These are phyloP conservation scores for Cercophora newfieldiana DNA, from an alignment of 495 filamentous ascomycete genomes.

Conservation along the genomic window DNA sequence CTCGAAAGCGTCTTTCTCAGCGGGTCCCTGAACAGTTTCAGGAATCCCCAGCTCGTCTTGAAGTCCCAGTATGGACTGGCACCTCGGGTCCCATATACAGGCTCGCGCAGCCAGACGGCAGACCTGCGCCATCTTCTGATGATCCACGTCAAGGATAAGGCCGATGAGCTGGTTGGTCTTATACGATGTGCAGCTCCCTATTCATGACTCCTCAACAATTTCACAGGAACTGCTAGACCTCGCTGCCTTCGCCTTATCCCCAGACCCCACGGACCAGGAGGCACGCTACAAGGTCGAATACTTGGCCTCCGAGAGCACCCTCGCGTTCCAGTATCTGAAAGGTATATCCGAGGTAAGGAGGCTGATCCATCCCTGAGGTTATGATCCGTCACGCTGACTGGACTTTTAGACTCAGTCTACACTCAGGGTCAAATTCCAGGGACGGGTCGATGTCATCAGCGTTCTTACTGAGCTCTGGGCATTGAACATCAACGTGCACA, in stretches of 20 bases:
- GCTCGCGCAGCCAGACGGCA: conserved; percentile 15
- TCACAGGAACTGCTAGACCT: conserved; percentile 27
- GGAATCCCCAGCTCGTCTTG: conserved; percentile 33
- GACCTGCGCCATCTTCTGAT: conserved; percentile 27
- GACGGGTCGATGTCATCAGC: conserved; percentile 17
- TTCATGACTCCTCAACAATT: background rate
- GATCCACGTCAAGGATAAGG: conserved; percentile 38
- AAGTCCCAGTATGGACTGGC: conserved; percentile 25
- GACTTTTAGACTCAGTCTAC: background rate
- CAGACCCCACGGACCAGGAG: background rate
- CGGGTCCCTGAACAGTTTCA: conserved; percentile 26
- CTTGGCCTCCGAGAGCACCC: conserved; percentile 6
- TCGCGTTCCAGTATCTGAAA: conserved; percentile 26
- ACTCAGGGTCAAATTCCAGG: conserved; percentile 22
- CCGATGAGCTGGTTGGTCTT: conserved; percentile 30
- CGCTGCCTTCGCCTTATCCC: conserved; percentile 15
- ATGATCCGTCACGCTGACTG: background rate
- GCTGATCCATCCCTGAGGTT: background rate
- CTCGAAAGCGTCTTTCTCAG: conserved; percentile 27
- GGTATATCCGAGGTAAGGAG: conserved; percentile 11
- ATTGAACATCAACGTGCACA: conserved; percentile 14
- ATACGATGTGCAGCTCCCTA: background rate
- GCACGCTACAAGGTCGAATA: conserved; percentile 17
- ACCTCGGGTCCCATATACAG: conserved; percentile 24
- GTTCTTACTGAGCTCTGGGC: conserved; percentile 20